Conservation (phyloP, 2,329 filamentous ascomycete species). For the Mycosphaerelloides madeirae region DNA sequence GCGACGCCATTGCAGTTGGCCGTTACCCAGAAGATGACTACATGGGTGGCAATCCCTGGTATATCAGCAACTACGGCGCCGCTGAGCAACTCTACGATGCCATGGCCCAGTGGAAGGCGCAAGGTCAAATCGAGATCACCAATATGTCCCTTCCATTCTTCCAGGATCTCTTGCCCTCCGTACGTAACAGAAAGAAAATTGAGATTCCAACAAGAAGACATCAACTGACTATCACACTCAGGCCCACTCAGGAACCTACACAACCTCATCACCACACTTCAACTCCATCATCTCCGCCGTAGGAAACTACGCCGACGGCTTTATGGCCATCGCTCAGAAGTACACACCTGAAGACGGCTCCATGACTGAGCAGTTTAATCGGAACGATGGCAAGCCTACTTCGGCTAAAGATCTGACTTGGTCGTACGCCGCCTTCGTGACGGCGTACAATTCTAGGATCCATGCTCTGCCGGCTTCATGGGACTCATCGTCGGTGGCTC, state of each 20-base stretch:
- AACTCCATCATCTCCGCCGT: conserved; percentile 54
- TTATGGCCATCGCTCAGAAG: conserved; percentile 38
- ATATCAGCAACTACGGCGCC: conserved; percentile 68
- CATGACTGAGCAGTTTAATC: conserved; percentile 63
- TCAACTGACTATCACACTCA: too few species aligned
- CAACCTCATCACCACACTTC: conserved; percentile 38
- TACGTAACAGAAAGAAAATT: too few species aligned
- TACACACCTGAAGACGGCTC: conserved; percentile 58
- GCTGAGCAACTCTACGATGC: conserved; percentile 78
- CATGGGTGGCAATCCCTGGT: conserved; percentile 76
- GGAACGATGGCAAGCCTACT: conserved; percentile 45
- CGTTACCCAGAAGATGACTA: conserved; percentile 58
- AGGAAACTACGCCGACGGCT: conserved; percentile 58
- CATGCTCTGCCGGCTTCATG: conserved; percentile 55
- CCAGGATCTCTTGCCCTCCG: conserved; percentile 56
- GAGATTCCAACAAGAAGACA: too few species aligned
- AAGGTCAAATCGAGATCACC: conserved; percentile 61
- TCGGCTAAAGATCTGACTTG: conserved; percentile 67
- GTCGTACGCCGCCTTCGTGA: conserved; percentile 68
- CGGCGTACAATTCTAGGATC: conserved; percentile 54
- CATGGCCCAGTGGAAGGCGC: conserved; percentile 63
- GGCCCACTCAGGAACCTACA: conserved; percentile 65
- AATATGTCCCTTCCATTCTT: conserved; percentile 67
- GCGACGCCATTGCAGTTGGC: conserved; percentile 50
- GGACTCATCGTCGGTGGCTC: conserved; percentile 32